Evolutionary conservation across 805 yeast genomes (phyloP).

Genomic region (Sugiyamaella chiloensis): DNA sequence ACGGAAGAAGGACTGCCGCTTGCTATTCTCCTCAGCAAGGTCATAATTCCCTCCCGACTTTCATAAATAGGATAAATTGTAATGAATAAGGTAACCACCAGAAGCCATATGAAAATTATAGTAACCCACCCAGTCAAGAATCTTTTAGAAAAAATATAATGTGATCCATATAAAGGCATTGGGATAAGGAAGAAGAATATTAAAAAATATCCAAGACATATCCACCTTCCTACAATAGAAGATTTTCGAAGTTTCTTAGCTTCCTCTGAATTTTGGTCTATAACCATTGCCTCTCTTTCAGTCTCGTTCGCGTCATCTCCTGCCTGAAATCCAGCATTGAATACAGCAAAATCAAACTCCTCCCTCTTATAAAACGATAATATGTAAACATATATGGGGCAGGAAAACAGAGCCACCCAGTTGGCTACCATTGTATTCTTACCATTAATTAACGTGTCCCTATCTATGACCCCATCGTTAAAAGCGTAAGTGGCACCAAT

Average conservation of each 20-base stretch:
- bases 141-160: conserved; percentile 66
- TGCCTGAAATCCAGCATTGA: conserved; percentile 47
- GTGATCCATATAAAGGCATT: conserved; percentile 86
- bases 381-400: conserved; percentile 19
- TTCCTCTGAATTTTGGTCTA: conserved; percentile 42
- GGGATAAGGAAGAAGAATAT: conserved; percentile 77
- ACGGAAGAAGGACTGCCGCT: background rate
- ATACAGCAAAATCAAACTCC: conserved; percentile 48
- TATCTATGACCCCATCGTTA: conserved; percentile 29
- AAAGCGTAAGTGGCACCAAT: conserved; percentile 34
- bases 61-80: conserved; percentile 68
- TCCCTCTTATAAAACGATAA: conserved; percentile 31
- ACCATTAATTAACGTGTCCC: conserved; percentile 26
- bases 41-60: conserved; percentile 46
- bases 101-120: conserved; percentile 79
- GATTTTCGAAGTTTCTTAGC: conserved; percentile 49
- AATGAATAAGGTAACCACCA: conserved; percentile 49
- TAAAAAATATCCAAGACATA: conserved; percentile 59
- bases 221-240: conserved; percentile 54
- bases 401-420: conserved; percentile 29
- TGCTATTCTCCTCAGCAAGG: background rate
- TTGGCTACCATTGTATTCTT: conserved; percentile 33
- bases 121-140: conserved; percentile 88
- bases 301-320: conserved; percentile 37
- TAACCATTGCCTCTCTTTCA: conserved; percentile 25